Conservation (phyloP, 139 green algal species). For the Chlorella sorokiniana region DNA sequence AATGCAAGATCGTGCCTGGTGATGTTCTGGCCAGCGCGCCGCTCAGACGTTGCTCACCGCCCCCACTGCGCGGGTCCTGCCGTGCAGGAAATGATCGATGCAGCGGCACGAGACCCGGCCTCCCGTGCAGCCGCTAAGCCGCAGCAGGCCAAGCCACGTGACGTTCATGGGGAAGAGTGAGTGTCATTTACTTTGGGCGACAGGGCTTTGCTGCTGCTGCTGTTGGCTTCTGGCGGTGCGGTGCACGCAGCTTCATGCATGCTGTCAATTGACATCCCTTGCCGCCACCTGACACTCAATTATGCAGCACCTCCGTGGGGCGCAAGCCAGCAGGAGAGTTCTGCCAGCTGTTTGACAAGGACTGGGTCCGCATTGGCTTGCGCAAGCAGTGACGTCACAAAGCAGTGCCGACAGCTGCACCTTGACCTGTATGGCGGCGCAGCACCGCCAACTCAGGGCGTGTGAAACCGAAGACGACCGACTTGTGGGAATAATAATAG, state of each 20-base stretch:
- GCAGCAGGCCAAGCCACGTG: not conserved
- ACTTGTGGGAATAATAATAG: too few relatives aligned
- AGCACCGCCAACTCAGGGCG: too few relatives aligned
- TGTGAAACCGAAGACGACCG: too few relatives aligned
- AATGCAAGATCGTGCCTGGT: too few relatives aligned
- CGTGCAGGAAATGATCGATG: not conserved
- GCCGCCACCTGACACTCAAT: not conserved
- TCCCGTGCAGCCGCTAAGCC: constrained; percentile 6
- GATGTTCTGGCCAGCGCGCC: not conserved
- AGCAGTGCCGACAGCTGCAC: not conserved
- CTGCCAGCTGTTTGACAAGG: constrained; percentile 2
- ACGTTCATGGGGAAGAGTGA: constrained; percentile 19
- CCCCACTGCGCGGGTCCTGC: not conserved
- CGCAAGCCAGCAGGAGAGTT: constrained; percentile 32
- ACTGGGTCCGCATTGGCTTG: constrained; percentile 35
- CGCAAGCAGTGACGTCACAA: constrained; percentile 3
- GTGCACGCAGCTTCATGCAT: not conserved
- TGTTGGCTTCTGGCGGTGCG: too few relatives aligned
- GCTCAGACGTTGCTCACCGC: not conserved
- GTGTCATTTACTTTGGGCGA: not conserved
- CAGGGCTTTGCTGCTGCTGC: not conserved
- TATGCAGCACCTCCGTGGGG: constrained; percentile 26
- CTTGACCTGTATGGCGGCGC: too few relatives aligned
- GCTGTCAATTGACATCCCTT: not conserved
- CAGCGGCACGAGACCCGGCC: not conserved